Conservation (phyloP, 768 basidiomycete genomes). For the Kwoniella sp. region DNA sequence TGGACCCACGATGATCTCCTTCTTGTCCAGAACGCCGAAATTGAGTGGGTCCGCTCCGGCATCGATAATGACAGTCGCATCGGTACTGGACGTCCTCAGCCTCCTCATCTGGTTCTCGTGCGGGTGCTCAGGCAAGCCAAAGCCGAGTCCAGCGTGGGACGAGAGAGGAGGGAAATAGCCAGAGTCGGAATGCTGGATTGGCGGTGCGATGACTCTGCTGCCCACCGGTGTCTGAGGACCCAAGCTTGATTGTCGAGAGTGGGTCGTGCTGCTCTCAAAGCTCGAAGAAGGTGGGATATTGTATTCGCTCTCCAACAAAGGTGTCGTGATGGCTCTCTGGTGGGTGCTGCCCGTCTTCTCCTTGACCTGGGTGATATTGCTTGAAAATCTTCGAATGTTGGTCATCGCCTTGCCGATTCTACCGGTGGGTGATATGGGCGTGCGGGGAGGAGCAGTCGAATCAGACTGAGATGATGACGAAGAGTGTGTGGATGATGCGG, state of each 20-base stretch:
- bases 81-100: slow-evolving; percentile 5
- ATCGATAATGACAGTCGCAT: slow-evolving; percentile 10
- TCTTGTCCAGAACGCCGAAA: slow-evolving; percentile 3
- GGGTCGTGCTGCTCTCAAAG: slow-evolving; percentile 7
- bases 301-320: slow-evolving; percentile 11
- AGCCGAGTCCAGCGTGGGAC: slow-evolving; percentile 10
- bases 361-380: slow-evolving; percentile 12
- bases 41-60: slow-evolving; percentile 6
- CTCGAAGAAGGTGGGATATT: neutral
- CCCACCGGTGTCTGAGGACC: neutral
- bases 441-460: slow-evolving; percentile 23
- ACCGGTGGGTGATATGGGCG: slow-evolving; percentile 22
- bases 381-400: slow-evolving; percentile 19
- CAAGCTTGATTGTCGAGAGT: slow-evolving; percentile 16
- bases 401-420: slow-evolving; percentile 15
- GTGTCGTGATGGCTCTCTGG: slow-evolving; percentile 11
- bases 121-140: slow-evolving; percentile 13
- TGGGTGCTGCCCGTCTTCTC: slow-evolving; percentile 4
- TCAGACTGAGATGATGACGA: slow-evolving; percentile 22
- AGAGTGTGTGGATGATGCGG: slow-evolving; percentile 19
- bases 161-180: slow-evolving; percentile 28
- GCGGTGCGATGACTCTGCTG: slow-evolving; percentile 6
- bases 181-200: slow-evolving; percentile 4
- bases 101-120: neutral
- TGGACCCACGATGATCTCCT: slow-evolving; percentile 1